Conservation (phyloP, 192 early-diverging fungal genomes). For the Podila epigama region DNA sequence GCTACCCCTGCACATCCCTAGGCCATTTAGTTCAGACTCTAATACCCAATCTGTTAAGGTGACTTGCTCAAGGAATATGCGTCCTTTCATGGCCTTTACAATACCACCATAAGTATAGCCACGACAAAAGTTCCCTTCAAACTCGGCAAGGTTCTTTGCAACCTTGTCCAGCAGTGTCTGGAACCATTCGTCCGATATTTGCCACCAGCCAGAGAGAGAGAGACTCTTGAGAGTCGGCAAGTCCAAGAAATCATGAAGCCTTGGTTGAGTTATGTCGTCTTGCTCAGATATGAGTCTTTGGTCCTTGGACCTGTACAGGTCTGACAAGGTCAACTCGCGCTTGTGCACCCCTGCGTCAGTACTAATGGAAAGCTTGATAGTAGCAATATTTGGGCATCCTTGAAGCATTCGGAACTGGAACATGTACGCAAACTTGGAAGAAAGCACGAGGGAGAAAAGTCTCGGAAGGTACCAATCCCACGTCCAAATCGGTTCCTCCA, state of each 20-base stretch:
- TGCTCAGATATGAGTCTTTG: not conserved
- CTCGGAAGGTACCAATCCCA: constrained; percentile 8
- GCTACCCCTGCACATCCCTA: not conserved
- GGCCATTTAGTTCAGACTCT: not conserved
- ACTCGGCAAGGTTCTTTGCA: not conserved
- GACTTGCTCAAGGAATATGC: not conserved
- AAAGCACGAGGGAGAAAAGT: not conserved
- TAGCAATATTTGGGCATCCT: not conserved
- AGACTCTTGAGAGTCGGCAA: not conserved
- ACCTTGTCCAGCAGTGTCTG: not conserved
- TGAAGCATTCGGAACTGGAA: constrained; percentile 4
- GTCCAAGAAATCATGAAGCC: not conserved
- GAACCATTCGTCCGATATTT: not conserved
- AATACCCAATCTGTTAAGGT: not conserved
- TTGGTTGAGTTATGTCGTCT: not conserved
- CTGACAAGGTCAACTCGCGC: not conserved
- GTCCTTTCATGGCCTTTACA: not conserved
- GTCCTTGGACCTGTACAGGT: not conserved
- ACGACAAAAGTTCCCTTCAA: not conserved
- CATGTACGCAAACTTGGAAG: constrained; percentile 2
- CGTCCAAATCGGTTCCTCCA: not conserved
- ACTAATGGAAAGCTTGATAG: not conserved
- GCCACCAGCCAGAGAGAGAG: not conserved
- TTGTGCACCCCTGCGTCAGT: not conserved
- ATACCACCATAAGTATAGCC: not conserved